These are phyloP conservation scores for Emericellopsis cladophorae DNA, from an alignment of 2,329 filamentous ascomycete species.

Conservation along the genomic window DNA sequence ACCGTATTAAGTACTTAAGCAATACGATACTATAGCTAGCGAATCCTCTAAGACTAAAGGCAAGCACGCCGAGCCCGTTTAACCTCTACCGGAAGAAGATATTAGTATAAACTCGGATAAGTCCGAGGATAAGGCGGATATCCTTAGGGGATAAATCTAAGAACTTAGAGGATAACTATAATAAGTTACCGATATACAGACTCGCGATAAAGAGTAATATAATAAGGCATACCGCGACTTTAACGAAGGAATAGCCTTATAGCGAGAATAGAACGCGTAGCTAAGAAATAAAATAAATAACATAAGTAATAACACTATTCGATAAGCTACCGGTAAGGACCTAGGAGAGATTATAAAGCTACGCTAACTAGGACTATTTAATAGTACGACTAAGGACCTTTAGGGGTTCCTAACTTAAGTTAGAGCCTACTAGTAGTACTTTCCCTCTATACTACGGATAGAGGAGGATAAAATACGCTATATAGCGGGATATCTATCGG, in stretches of 20 bases:
- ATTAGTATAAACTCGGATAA: no score
- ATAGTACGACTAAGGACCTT: background rate
- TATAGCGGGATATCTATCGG: background rate
- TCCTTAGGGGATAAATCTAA: no score
- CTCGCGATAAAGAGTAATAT: no score
- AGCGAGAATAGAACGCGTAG: background rate
- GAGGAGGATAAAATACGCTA: background rate
- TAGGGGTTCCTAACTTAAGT: constrained; percentile 1
- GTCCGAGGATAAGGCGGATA: no score
- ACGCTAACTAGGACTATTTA: background rate
- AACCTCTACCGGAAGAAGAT: no score
- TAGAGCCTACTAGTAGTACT: background rate
- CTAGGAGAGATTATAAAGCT: background rate
- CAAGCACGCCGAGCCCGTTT: no score
- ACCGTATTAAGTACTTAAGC: no score
- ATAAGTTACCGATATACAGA: no score
- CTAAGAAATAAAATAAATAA: background rate
- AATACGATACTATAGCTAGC: no score
- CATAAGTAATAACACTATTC: background rate
- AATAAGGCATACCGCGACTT: background rate
- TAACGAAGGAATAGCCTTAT: constrained; percentile 1
- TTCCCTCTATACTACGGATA: background rate
- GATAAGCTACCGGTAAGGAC: background rate
- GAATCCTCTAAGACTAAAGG: no score
- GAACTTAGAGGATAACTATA: no score